Percentiles rank a stretch among this genome's conserved stretches.
These are phyloP conservation scores for Hippophae gyantsensis DNA, from an alignment of 306 rosid species.

Conservation along the genomic window DNA sequence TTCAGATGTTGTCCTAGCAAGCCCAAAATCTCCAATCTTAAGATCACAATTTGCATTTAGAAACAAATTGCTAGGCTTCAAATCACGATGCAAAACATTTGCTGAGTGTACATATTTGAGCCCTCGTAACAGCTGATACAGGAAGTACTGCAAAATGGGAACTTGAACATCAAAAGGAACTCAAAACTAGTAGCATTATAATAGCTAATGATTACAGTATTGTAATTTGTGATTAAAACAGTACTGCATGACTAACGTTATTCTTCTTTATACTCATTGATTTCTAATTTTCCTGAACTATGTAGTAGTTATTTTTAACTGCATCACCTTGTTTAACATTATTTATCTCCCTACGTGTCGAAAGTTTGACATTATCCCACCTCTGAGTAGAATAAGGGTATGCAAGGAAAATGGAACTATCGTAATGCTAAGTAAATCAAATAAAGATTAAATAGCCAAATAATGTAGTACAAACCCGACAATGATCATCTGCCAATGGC, in stretches of 20 bases:
- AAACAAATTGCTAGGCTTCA: slow-evolving; percentile 91
- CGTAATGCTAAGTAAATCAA: slow-evolving; percentile 1
- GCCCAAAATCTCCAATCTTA: slow-evolving; percentile 95
- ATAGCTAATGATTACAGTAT: neutral
- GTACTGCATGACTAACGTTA: too few relatives aligned
- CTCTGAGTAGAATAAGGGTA: neutral
- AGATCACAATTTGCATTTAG: slow-evolving; percentile 95
- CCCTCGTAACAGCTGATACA: slow-evolving; percentile 90
- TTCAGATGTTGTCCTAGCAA: slow-evolving; percentile 96
- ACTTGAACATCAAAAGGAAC: slow-evolving; percentile 19
- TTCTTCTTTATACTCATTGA: too few relatives aligned
- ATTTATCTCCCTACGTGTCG: too few relatives aligned
- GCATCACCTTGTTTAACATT: too few relatives aligned
- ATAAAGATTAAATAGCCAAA: slow-evolving; percentile 16
- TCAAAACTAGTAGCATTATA: slow-evolving; percentile 2
- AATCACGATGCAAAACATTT: slow-evolving; percentile 86
- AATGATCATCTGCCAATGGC: slow-evolving; percentile 81
- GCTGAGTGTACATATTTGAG: slow-evolving; percentile 92
- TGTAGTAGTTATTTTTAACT: too few relatives aligned
- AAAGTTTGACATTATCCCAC: too few relatives aligned
- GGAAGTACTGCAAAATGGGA: slow-evolving; percentile 60
- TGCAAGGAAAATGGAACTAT: neutral
- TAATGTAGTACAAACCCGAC: slow-evolving; percentile 55
- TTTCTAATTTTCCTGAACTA: too few relatives aligned
- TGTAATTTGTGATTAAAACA: too few relatives aligned